Base-by-base conservation (phyloP, 176 grass and related monocot genomes). In the Musa schizocarpa region DNA sequence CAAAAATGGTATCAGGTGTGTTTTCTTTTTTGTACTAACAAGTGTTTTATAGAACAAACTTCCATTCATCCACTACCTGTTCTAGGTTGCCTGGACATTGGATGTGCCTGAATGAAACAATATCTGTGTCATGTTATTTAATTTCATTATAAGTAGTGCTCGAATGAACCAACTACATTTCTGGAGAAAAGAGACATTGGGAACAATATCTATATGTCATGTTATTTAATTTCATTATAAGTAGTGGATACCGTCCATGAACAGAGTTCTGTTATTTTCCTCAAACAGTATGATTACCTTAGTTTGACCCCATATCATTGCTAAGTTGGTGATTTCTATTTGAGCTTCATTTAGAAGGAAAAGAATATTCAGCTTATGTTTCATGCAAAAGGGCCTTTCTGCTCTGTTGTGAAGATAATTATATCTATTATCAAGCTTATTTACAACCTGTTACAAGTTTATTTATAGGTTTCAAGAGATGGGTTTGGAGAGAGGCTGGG, bases 401-500 rank as follows among this genome's bases (percentile, higher is more conserved):
- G 5, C 1, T 61, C 19, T 14, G 57, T 61, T 61, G 57, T n/a
- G 7, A n/a, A 20, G 57, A 19, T 20, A 61, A 61, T 61, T 61
- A 61, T 43, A 19, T 61, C 9, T 68, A 34, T 14, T 13, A 68
- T 34, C 26, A 26, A 68, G 65, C 65, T 21, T 24, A 16, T 53
- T 8, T 16, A 27, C 21, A 74, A 14, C 5, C 74, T 65, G 0
- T 14, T 43, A 50, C 9, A n/a, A 50, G 50, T 11, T 17, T 85
- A 54, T 74, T 78, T 82, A 73, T 79, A 94, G 95, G 62, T 91
- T 94, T 86, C 95, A 99, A 87, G 95, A 91, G 82, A 89, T 89
- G 95, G 90, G 95, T 26, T 89, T 99, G 86, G 95, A 99, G 81
- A 94, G 87, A 83, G 95, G 95, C 57, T 99, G 95, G 95, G 95